Evolutionary conservation across 805 yeast genomes (phyloP).

Genomic region (Debaryomyces maramus): DNA sequence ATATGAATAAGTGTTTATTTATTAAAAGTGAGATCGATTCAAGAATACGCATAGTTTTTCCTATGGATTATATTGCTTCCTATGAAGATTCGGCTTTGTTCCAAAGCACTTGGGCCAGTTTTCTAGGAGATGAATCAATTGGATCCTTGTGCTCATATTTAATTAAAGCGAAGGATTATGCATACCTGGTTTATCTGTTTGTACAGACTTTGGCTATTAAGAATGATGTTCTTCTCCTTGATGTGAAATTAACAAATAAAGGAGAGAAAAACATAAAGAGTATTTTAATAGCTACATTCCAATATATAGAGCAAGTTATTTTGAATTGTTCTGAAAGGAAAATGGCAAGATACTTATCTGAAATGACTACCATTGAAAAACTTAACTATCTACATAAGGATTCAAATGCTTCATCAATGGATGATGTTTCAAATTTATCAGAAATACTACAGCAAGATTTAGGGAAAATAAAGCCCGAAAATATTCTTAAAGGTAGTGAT

Average conservation of each 20-base stretch:
- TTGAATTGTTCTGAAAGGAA: slow-evolving; percentile 13
- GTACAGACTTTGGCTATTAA: slow-evolving; percentile 36
- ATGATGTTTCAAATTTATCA: slow-evolving; percentile 47
- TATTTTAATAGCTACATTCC: slow-evolving; percentile 37
- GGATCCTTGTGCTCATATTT: slow-evolving; percentile 49
- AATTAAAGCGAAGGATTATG: slow-evolving; percentile 27
- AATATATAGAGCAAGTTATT: slow-evolving; percentile 21
- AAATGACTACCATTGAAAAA: slow-evolving; percentile 47
- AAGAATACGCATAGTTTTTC: slow-evolving; percentile 48
- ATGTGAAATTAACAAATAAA: slow-evolving; percentile 45
- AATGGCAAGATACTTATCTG: slow-evolving; percentile 45
- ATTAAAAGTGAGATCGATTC: slow-evolving; percentile 38
- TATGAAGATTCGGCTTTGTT: not conserved
- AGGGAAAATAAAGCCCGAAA: slow-evolving; percentile 26
- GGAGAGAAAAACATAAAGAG: slow-evolving; percentile 42
- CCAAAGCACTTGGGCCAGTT: slow-evolving; percentile 48
- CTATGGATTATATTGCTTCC: slow-evolving; percentile 18
- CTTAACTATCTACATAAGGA: slow-evolving; percentile 44
- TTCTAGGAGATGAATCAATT: slow-evolving; percentile 62
- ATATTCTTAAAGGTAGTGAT: slow-evolving; percentile 45
- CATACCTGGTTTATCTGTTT: slow-evolving; percentile 42
- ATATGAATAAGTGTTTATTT: slow-evolving; percentile 26
- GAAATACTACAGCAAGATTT: slow-evolving; percentile 39
- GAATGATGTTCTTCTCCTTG: slow-evolving; percentile 47
- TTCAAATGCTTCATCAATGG: slow-evolving; percentile 37